phyloP scores from a whole-genome alignment of 2,329 filamentous ascomycete species.

The Fusarium sacchari region DNA sequence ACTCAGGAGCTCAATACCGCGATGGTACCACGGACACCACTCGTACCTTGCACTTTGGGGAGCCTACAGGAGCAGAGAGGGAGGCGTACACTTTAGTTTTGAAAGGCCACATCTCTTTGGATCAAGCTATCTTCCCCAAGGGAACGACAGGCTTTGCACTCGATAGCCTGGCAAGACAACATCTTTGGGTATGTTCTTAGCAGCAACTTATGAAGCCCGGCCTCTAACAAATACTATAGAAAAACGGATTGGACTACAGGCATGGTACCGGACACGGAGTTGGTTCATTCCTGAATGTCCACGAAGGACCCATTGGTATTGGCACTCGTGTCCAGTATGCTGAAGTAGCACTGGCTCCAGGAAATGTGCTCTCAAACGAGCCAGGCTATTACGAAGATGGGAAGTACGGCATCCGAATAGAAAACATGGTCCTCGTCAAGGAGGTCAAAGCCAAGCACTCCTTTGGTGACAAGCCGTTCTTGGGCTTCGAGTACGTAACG shows the following conservation, averaged over 20 bases:
- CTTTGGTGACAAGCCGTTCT: constrained; percentile 93
- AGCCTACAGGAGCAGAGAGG: constrained; percentile 83
- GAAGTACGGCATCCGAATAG: constrained; percentile 92
- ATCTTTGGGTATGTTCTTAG: constrained; percentile 77
- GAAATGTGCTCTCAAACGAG: constrained; percentile 95
- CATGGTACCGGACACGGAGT: constrained; percentile 97
- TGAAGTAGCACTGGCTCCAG: constrained; percentile 88
- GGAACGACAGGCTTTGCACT: constrained; percentile 94
- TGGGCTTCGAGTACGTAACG: constrained; percentile 96
- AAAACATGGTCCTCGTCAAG: constrained; percentile 92
- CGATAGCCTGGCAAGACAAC: constrained; percentile 87
- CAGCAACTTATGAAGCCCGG: background rate
- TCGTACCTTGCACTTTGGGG: constrained; percentile 89
- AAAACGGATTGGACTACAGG: constrained; percentile 87
- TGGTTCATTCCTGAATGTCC: constrained; percentile 94
- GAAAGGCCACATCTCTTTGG: constrained; percentile 92
- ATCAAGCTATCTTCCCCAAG: constrained; percentile 89
- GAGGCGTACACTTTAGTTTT: constrained; percentile 93
- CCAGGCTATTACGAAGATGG: constrained; percentile 98
- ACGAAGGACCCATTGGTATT: constrained; percentile 96
- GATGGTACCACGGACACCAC: constrained; percentile 98
- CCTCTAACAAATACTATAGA: constrained; percentile 43
- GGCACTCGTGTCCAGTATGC: constrained; percentile 91
- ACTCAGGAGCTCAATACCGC: constrained; percentile 95
- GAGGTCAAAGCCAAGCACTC: constrained; percentile 87